Conservation (phyloP, 345 rosid species). For the Alliaria petiolata region DNA sequence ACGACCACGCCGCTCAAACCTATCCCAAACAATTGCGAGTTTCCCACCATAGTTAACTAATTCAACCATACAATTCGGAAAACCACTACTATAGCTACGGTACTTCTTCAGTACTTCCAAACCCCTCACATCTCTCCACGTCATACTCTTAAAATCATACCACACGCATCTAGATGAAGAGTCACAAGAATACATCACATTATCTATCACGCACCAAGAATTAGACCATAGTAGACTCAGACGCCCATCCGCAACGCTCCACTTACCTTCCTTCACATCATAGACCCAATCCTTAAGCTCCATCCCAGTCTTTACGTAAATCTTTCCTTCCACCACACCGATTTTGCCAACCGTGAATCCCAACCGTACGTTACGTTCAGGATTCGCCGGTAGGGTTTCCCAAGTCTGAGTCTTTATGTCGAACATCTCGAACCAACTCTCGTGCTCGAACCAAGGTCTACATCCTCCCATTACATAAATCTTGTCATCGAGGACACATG, state of each 20-base stretch:
- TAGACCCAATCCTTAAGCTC: constrained; percentile 2
- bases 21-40: background rate
- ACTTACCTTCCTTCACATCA: constrained; percentile 1
- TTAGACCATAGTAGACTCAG: background rate
- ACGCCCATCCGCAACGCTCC: background rate
- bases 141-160: background rate
- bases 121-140: constrained; percentile 10
- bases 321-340: background rate
- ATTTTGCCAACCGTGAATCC: background rate
- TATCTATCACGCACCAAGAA: constrained; percentile 18
- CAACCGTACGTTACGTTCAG: background rate
- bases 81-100: background rate
- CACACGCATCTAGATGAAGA: background rate
- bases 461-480: constrained; percentile 50
- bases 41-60: no score
- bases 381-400: background rate
- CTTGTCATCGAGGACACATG: constrained; percentile 41
- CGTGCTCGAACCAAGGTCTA: background rate
- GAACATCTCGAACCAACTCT: constrained; percentile 8
- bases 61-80: no score
- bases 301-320: background rate
- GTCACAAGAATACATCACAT: constrained; percentile 11
- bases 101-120: background rate
- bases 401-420: constrained; percentile 10
- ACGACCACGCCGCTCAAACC: background rate